Percentiles rank a stretch among this genome's conserved stretches.
phyloP scores from a whole-genome alignment of 441 rosid species.

The Eruca vesicaria region DNA sequence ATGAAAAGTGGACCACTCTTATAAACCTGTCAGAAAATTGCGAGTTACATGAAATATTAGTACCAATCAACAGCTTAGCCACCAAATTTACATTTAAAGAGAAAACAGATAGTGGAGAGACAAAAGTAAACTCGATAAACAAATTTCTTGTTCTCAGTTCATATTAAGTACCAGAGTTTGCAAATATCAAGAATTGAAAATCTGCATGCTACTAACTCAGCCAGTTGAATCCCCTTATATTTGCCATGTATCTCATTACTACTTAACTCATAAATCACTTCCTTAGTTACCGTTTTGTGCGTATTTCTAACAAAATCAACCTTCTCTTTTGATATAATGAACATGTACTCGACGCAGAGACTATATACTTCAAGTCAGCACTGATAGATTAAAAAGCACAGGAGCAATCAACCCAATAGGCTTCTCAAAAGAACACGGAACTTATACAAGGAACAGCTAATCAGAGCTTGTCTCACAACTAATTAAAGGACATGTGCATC shows the following conservation, averaged over 20 bases:
- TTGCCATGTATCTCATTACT: too few relatives aligned
- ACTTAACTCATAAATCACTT: too few relatives aligned
- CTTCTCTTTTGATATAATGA: neutral
- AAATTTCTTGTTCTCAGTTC: neutral
- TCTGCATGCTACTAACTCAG: neutral
- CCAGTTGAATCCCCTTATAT: too few relatives aligned
- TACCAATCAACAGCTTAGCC: neutral
- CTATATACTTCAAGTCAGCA: neutral
- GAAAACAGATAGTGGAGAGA: neutral
- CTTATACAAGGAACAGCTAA: neutral
- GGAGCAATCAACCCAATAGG: neutral
- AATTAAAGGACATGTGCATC: neutral
- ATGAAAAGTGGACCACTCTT: conserved; percentile 97
- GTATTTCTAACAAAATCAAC: neutral
- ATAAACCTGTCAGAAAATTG: conserved; percentile 63
- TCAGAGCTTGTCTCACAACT: neutral
- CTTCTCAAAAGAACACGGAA: neutral
- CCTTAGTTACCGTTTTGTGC: too few relatives aligned
- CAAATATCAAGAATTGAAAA: neutral
- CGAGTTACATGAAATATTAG: conserved; percentile 5
- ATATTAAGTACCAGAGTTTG: neutral
- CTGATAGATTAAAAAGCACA: neutral
- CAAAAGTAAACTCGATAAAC: neutral
- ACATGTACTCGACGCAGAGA: neutral
- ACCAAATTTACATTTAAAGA: neutral